Evolutionary conservation across 306 rosid genomes (phyloP), one percentile per base, ranked within the genome.

Genomic region (Crotalaria pallida): DNA sequence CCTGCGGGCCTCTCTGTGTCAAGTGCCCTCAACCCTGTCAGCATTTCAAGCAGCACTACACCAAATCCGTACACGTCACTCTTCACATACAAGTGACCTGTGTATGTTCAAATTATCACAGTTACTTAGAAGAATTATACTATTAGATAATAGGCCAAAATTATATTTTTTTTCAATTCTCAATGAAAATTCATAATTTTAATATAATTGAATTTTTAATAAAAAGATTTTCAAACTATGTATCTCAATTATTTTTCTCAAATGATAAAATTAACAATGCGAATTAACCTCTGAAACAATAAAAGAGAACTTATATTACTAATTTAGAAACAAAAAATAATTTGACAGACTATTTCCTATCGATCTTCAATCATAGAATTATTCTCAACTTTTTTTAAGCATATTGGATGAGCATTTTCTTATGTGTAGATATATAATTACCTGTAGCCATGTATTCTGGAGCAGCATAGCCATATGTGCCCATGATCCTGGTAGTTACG

Each of bases 51-150:
- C 67, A 88, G 78, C 65, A 94, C 92, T 6, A 90, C 98, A 10
- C 98, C 98, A 27, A 88, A 94, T 3, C 97, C 97, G 31, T 90
- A 94, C 11, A 94, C 97, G 24, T 94, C 97, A 56, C 98, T 94
- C 71, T 90, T 90, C 10, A 90, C 92, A 33, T 88, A 90, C 69
- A 94, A 81, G 81, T 90, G 97, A 0, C 98, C 98, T 94, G 89
- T n/a, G n/a, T n/a, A n/a, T n/a, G n/a, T 82, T 71, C 2, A 74
- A 74, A 62, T 9, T 17, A 62, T 26, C 5, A 17, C 16, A 24
- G 31, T 38, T 45, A 76, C 3, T n/a, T n/a, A n/a, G 52, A 72
- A 45, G 43, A 31, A 48, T 53, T 40, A 63, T 4, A 66, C 15
- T 23, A n/a, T n/a, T n/a, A n/a, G n/a, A n/a, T n/a, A n/a, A n/a